Base-by-base conservation (phyloP, 805 yeast genomes). In the Clavispora fructus region DNA sequence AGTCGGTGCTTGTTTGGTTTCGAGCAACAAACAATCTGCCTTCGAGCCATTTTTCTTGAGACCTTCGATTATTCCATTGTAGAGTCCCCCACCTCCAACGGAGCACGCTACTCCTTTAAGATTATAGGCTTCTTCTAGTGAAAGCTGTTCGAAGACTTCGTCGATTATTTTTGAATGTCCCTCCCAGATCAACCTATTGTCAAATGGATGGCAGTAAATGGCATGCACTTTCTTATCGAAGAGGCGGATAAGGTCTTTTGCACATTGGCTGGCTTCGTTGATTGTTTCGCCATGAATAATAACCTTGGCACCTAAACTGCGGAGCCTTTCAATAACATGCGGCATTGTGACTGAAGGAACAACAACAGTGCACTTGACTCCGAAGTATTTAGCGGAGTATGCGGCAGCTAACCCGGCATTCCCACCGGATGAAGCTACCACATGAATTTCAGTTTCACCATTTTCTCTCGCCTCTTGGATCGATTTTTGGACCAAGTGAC, bases 1-100 rank as follows among this genome's bases (percentile, higher is more conserved):
- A 0, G 85, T 79, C 10, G 84, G 82, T 12, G 83, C 81, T 17
- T 82, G 83, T n/a, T 61, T 65, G 0, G 89, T 81, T 57, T 84
- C 90, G 4, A 82, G 74, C 13, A 48, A 77, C 67, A 51, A 68
- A 48, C 64, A 60, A 49, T 51, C 68, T 19, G 71, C 62, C 35
- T 61, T 60, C 9, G 55, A 53, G 11, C 40, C 40, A 29, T 42
- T 39, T 7, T 37, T 35, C 39, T 61, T 51, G 43, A 79, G 56
- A 0, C 83, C 83, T 41, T 64, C 55, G 46, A 71, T 68, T 1
- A 79, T 60, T 5, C 84, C 83, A 53, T 75, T 74, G 61, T 76
- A 78, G 25, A 79, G 62, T 0, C 83, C 83, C 13, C 83, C 83
- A 7, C 83, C 83, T 7, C 83, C 83, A 39, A 77, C 72, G 19